These are phyloP conservation scores for Penicillium lividum DNA, from an alignment of 495 filamentous ascomycete species.

Conservation along the genomic window DNA sequence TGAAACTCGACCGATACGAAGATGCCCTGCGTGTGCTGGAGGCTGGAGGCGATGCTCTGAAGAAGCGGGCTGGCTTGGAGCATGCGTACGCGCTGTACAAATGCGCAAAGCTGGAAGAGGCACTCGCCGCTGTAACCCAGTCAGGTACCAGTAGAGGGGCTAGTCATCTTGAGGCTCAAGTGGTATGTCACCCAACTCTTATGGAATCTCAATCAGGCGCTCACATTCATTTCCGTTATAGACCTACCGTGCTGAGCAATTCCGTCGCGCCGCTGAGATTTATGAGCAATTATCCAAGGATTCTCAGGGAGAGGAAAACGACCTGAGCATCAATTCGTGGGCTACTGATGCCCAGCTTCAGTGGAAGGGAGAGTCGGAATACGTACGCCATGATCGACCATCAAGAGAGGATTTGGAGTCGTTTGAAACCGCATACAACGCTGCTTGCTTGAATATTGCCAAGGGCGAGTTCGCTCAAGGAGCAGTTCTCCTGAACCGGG, in stretches of 20 bases:
- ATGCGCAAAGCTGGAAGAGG: slow-evolving; percentile 70
- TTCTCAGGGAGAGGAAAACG: slow-evolving; percentile 68
- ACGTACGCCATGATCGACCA: slow-evolving; percentile 57
- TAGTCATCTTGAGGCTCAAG: slow-evolving; percentile 85
- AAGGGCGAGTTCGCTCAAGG: slow-evolving; percentile 73
- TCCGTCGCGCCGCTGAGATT: slow-evolving; percentile 65
- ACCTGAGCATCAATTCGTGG: slow-evolving; percentile 80
- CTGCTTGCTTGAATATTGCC: slow-evolving; percentile 82
- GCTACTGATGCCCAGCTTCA: slow-evolving; percentile 84
- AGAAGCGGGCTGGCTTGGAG: slow-evolving; percentile 68
- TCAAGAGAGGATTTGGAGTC: slow-evolving; percentile 78
- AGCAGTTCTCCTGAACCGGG: slow-evolving; percentile 76
- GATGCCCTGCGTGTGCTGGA: slow-evolving; percentile 81
- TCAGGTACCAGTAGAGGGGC: slow-evolving; percentile 59
- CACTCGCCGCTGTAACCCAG: slow-evolving; percentile 58
- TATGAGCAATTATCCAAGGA: slow-evolving; percentile 64
- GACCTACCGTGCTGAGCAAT: slow-evolving; percentile 84
- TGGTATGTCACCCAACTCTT: slow-evolving; percentile 50
- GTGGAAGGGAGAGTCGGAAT: slow-evolving; percentile 66
- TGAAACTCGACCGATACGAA: slow-evolving; percentile 92
- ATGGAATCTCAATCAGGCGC: neutral
- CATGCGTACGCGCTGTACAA: slow-evolving; percentile 94
- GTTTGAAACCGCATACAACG: slow-evolving; percentile 94
- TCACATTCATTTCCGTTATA: slow-evolving; percentile 26
- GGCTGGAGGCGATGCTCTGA: slow-evolving; percentile 66